Conservation (phyloP, 2,329 filamentous ascomycete genomes). For the Neofusicoccum umdonicola region DNA sequence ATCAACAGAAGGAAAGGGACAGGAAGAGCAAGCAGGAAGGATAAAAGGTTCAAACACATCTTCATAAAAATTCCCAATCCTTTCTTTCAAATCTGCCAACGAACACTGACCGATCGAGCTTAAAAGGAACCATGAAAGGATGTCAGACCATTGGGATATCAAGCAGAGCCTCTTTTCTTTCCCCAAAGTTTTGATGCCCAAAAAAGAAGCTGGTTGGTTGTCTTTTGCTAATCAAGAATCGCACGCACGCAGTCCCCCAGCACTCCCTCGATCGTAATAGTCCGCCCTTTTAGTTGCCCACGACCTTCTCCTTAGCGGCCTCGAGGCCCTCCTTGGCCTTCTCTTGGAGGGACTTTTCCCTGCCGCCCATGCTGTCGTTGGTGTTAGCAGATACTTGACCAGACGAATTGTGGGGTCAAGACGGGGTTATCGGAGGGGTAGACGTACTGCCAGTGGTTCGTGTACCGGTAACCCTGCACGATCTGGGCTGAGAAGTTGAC, state of each 20-base stretch:
- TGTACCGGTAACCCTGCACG: constrained; percentile 61
- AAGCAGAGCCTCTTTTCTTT: background rate
- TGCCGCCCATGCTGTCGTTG: constrained; percentile 39
- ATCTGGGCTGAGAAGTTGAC: constrained; percentile 63
- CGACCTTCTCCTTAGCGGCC: constrained; percentile 22
- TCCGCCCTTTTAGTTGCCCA: background rate
- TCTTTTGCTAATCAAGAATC: background rate
- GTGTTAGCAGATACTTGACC: background rate
- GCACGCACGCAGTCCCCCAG: background rate
- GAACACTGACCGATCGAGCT: background rate
- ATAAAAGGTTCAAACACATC: background rate
- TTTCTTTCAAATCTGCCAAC: background rate
- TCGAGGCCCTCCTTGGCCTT: constrained; percentile 39
- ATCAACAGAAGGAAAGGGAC: too few relatives aligned
- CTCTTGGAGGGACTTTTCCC: constrained; percentile 38
- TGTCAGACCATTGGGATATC: background rate
- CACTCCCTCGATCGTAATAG: background rate
- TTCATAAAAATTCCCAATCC: too few relatives aligned
- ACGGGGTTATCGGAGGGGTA: background rate
- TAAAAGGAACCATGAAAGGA: background rate
- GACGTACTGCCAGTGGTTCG: constrained; percentile 56
- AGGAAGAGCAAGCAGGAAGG: background rate
- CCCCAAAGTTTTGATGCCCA: too few relatives aligned
- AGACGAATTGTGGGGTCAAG: background rate
- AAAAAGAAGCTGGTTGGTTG: background rate